phyloP scores from a whole-genome alignment of 371 early-diverging fungal genomes.

The Agmasoma carcini region DNA sequence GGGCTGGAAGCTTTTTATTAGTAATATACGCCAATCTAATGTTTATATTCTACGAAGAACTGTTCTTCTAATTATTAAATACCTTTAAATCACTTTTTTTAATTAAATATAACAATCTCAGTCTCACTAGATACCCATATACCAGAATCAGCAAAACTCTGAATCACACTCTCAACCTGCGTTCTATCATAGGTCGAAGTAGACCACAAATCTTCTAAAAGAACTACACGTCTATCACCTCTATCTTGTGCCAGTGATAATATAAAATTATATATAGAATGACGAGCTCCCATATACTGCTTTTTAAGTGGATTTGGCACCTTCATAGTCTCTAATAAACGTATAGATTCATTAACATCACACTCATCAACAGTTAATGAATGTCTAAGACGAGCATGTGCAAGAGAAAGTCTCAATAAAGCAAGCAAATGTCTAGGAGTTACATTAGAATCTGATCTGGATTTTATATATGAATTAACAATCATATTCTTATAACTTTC shows the following conservation, averaged over 20 bases:
- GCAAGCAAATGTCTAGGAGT: conserved; percentile 59
- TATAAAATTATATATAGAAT: conserved; percentile 44
- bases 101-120: conserved; percentile 43
- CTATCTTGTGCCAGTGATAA: conserved; percentile 30
- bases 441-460: conserved; percentile 56
- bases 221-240: conserved; percentile 12
- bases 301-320: conserved; percentile 55
- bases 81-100: conserved; percentile 2
- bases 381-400: conserved; percentile 71
- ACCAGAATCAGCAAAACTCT: conserved; percentile 32
- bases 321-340: conserved; percentile 66
- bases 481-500: conserved; percentile 25
- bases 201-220: conserved; percentile 23
- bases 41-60: conserved; percentile 33
- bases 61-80: conserved; percentile 17
- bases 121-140: conserved; percentile 42
- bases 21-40: conserved; percentile 19
- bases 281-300: conserved; percentile 1
- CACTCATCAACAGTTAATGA: conserved; percentile 60
- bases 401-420: conserved; percentile 71
- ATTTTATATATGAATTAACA: conserved; percentile 53
- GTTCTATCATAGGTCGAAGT: conserved; percentile 21
- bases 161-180: conserved; percentile 46
- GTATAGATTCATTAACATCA: conserved; percentile 82
- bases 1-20: conserved; percentile 26